Percentiles rank a stretch among this genome's conserved stretches.
Conservation (phyloP, 306 rosid species). For the Mucuna pruriens region DNA sequence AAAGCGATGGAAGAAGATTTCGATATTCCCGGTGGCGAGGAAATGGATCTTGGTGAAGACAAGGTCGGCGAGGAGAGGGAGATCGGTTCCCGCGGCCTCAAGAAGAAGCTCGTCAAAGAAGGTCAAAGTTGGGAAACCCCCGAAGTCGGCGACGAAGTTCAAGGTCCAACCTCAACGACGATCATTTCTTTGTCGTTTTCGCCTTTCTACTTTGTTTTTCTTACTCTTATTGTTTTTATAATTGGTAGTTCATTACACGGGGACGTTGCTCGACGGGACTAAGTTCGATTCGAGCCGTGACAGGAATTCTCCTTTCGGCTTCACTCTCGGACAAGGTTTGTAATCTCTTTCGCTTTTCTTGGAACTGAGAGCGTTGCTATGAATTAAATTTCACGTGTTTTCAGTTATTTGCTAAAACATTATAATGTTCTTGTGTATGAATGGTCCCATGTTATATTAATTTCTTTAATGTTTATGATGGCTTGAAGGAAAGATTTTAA, state of each 20-base stretch:
- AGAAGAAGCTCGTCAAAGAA: conserved; percentile 87
- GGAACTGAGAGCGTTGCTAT: neutral
- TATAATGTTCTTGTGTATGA: too few species aligned
- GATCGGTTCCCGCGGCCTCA: conserved; percentile 81
- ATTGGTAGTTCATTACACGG: conserved; percentile 80
- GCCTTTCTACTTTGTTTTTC: neutral
- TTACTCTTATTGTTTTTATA: neutral
- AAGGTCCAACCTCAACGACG: conserved; percentile 50
- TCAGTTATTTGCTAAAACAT: too few species aligned
- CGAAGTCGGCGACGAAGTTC: conserved; percentile 89
- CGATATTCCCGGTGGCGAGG: conserved; percentile 55
- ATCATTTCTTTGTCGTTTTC: neutral
- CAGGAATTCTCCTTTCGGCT: conserved; percentile 69
- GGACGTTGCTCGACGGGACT: conserved; percentile 89
- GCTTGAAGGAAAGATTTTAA: too few species aligned
- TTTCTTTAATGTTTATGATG: too few species aligned
- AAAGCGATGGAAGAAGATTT: conserved; percentile 71
- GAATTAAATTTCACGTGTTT: neutral
- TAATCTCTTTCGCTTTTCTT: neutral
- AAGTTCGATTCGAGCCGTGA: conserved; percentile 95
- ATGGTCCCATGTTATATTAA: too few species aligned
- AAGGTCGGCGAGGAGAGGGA: conserved; percentile 92
- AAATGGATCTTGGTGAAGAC: conserved; percentile 41
- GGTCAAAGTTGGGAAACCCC: conserved; percentile 87
- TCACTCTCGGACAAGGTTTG: conserved; percentile 93